phyloP scores from a whole-genome alignment of 1,139 yeast genomes.

The Kodamaea anthophila region DNA sequence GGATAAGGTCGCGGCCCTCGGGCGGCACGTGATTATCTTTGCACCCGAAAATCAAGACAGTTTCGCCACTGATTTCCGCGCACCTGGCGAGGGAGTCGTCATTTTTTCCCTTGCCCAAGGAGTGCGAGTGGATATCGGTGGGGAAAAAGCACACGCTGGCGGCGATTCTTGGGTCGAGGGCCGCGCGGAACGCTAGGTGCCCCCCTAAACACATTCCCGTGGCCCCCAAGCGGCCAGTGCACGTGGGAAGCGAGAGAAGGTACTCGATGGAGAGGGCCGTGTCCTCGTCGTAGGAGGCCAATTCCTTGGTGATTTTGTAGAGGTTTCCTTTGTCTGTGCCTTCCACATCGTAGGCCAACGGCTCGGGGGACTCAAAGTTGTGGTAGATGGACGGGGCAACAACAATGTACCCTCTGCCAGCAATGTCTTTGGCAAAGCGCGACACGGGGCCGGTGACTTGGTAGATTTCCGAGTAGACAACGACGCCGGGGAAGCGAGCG shows the following conservation, averaged over 20 bases:
- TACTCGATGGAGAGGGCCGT: slow-evolving; percentile 59
- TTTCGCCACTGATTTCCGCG: slow-evolving; percentile 51
- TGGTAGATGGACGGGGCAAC: slow-evolving; percentile 78
- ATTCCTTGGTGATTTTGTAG: slow-evolving; percentile 61
- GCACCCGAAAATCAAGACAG: slow-evolving; percentile 69
- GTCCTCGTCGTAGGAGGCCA: slow-evolving; percentile 75
- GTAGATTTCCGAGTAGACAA: slow-evolving; percentile 75
- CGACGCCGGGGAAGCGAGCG: slow-evolving; percentile 75
- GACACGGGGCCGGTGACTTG: slow-evolving; percentile 79
- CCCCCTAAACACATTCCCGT: slow-evolving; percentile 90
- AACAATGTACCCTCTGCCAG: slow-evolving; percentile 73
- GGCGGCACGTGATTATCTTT: slow-evolving; percentile 78
- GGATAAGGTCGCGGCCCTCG: slow-evolving; percentile 67
- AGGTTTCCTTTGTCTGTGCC: slow-evolving; percentile 75
- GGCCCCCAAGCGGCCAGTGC: slow-evolving; percentile 71
- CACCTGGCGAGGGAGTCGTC: slow-evolving; percentile 62
- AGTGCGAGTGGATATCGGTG: slow-evolving; percentile 67
- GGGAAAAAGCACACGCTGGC: slow-evolving; percentile 78
- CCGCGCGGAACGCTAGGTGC: slow-evolving; percentile 70
- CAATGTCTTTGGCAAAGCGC: slow-evolving; percentile 71
- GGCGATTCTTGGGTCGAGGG: slow-evolving; percentile 56
- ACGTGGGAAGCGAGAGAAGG: slow-evolving; percentile 50
- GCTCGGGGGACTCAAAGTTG: slow-evolving; percentile 58
- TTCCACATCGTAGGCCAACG: slow-evolving; percentile 62
- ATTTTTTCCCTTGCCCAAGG: slow-evolving; percentile 56